Evolutionary conservation across 2,329 filamentous ascomycete genomes (phyloP).

Genomic region (Exophiala viscosa): DNA sequence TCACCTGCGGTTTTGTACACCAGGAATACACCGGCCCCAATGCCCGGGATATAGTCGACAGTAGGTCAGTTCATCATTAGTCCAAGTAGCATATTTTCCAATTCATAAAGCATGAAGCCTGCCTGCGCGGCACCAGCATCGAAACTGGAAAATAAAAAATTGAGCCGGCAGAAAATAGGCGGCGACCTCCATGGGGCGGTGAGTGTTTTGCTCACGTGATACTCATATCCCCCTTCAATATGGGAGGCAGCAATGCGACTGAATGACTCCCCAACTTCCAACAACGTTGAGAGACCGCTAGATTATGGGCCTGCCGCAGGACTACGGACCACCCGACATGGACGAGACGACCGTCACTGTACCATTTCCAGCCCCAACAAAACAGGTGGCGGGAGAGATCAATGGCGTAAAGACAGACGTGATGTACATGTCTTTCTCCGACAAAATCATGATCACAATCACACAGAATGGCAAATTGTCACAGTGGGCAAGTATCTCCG

Average conservation of each 20-base stretch:
- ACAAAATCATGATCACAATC: slow-evolving; percentile 87
- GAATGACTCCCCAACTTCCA: not conserved
- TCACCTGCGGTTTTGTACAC: too few relatives aligned
- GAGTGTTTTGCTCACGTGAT: not conserved
- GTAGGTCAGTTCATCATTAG: too few relatives aligned
- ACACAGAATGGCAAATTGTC: slow-evolving; percentile 79
- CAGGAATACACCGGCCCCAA: too few relatives aligned
- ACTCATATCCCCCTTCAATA: not conserved
- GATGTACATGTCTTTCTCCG: slow-evolving; percentile 69
- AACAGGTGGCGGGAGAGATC: slow-evolving; percentile 58
- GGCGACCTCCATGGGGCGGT: slow-evolving; percentile 5
- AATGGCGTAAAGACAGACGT: slow-evolving; percentile 69
- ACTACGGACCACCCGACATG: slow-evolving; percentile 15
- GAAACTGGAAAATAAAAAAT: not conserved
- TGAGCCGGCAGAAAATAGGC: slow-evolving; percentile 12
- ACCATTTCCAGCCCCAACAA: slow-evolving; percentile 67
- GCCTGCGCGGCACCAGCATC: not conserved
- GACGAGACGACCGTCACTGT: slow-evolving; percentile 31
- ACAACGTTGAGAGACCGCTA: not conserved
- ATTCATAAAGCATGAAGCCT: not conserved
- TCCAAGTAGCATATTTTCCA: too few relatives aligned
- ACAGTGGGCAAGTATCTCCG: slow-evolving; percentile 70
- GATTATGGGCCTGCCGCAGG: slow-evolving; percentile 18
- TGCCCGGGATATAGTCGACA: too few relatives aligned
- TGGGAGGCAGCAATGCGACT: not conserved